Evolutionary conservation across 2,329 filamentous ascomycete species (phyloP), one percentile per base, ranked within the genome.

Genomic region (Penicillium sp.): DNA sequence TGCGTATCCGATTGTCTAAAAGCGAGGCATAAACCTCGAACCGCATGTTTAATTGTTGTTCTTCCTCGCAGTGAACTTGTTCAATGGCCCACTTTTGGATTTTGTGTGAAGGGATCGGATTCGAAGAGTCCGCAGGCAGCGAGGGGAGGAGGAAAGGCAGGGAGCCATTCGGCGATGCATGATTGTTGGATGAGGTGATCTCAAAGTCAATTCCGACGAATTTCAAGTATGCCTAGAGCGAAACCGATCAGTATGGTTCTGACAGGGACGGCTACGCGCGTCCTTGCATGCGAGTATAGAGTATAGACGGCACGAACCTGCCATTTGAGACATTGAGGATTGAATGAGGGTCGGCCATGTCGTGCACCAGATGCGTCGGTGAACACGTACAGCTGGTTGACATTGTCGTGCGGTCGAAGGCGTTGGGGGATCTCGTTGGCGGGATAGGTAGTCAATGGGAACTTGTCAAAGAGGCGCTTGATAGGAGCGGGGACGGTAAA

Each of bases 291-390:
- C 16, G 39, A 18, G 20, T n/a, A 18, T 29, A 56, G 26, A 18
- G 20, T n/a, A n/a, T 29, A 56, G 26, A 18, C 26, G 20, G 22
- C 39, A 63, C 63, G 64, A 67, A 93, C 91, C 89, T 97, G 94
- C 92, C 92, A 97, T 79, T 93, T 96, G 69, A 97, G 80, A 78
- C 94, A 99, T 56, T 87, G 85, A 11, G 94, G 94, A 72, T 97
- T 97, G 77, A 89, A 96, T 62, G 90, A 95, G 26, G 92, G 89
- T 31, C 79, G 76, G 5, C 85, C 86, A 38, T 70, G 69, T 54
- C 74, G 72, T 34, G 86, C 88, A 66, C 85, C 88, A n/a, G 81
- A 76, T 1, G 84, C 78, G 14, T 82, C 84, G 58, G 85, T 83
- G 74, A 97, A 97, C 55, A 96, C 80, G 72, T 92, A 92, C 9